Conservation (phyloP, 2,329 filamentous ascomycete genomes). For the Epichloe hybrida region DNA sequence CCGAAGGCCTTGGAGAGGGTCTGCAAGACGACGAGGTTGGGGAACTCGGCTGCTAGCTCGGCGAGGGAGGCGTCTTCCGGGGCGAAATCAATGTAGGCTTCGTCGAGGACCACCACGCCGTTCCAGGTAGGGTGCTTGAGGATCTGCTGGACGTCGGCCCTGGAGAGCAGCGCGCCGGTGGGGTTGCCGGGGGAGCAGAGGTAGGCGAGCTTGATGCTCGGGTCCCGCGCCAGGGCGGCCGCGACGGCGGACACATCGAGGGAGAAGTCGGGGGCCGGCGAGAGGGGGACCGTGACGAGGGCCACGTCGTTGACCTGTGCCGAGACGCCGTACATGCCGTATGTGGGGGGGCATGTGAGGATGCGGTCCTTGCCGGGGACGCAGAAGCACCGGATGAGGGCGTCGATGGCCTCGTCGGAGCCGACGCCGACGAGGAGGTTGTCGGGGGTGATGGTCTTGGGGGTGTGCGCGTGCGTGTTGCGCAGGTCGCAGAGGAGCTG, state of each 20-base stretch:
- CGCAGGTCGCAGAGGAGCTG: slow-evolving; percentile 74
- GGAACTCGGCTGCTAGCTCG: slow-evolving; percentile 84
- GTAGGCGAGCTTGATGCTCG: slow-evolving; percentile 74
- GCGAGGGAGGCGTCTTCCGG: slow-evolving; percentile 64
- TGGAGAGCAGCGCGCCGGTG: slow-evolving; percentile 65
- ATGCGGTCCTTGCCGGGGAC: slow-evolving; percentile 77
- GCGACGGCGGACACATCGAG: slow-evolving; percentile 60
- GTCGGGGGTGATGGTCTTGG: slow-evolving; percentile 57
- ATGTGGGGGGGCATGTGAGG: slow-evolving; percentile 88
- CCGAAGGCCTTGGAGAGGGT: slow-evolving; percentile 97
- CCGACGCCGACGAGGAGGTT: slow-evolving; percentile 93
- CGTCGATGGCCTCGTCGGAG: slow-evolving; percentile 94
- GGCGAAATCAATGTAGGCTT: slow-evolving; percentile 93
- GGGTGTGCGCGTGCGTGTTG: slow-evolving; percentile 71
- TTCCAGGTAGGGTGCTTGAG: slow-evolving; percentile 89
- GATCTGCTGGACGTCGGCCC: slow-evolving; percentile 57
- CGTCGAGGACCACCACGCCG: slow-evolving; percentile 82
- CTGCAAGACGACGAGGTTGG: slow-evolving; percentile 95
- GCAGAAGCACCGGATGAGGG: slow-evolving; percentile 86
- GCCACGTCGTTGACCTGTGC: slow-evolving; percentile 87
- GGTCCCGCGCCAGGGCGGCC: slow-evolving; percentile 43
- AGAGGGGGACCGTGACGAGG: slow-evolving; percentile 71
- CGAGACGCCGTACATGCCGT: slow-evolving; percentile 95
- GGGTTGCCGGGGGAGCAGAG: slow-evolving; percentile 94
- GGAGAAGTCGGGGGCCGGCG: slow-evolving; percentile 56